Evolutionary conservation across 352 stramenopile genomes (phyloP).

Genomic region (Globisporangium orthogonon): DNA sequence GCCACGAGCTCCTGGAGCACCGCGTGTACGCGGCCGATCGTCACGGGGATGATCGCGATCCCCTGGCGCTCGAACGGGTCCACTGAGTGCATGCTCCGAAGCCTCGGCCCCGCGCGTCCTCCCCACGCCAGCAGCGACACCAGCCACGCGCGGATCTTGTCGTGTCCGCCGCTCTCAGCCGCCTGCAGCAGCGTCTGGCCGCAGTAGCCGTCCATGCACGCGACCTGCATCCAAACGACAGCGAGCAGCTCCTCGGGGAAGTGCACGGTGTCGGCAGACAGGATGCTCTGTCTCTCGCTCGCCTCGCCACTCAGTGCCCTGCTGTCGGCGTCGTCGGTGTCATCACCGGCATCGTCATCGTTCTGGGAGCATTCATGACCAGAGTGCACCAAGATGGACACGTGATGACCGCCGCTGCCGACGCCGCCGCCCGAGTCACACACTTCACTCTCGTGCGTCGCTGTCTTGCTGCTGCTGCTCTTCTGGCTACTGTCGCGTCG

Average conservation of each 20-base stretch:
- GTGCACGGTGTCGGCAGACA: slow-evolving; percentile 15
- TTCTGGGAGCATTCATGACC: not conserved
- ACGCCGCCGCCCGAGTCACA: not conserved
- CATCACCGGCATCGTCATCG: not conserved
- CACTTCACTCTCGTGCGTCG: slow-evolving; percentile 15
- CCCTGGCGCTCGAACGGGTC: slow-evolving; percentile 65
- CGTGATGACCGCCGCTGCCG: slow-evolving; percentile 6
- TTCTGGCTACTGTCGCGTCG: slow-evolving; percentile 16
- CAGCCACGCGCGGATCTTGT: slow-evolving; percentile 79
- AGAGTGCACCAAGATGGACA: slow-evolving; percentile 10
- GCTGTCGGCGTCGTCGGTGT: slow-evolving; percentile 4
- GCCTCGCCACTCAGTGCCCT: not conserved
- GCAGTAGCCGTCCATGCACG: slow-evolving; percentile 75
- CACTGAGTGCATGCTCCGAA: slow-evolving; percentile 29
- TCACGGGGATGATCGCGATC: slow-evolving; percentile 57
- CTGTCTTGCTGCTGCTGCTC: slow-evolving; percentile 7
- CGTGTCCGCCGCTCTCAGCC: slow-evolving; percentile 60
- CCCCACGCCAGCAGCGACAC: slow-evolving; percentile 74
- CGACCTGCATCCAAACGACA: slow-evolving; percentile 80
- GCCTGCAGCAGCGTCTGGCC: slow-evolving; percentile 76
- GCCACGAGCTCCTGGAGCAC: slow-evolving; percentile 48
- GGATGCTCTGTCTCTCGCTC: slow-evolving; percentile 12
- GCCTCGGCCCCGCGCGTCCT: slow-evolving; percentile 27
- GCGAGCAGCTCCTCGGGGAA: slow-evolving; percentile 68
- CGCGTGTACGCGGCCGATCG: slow-evolving; percentile 44